Percentiles rank a stretch among this genome's conserved stretches.
Conservation (phyloP, 2,329 filamentous ascomycete genomes). For the Ophiostoma sp. region DNA sequence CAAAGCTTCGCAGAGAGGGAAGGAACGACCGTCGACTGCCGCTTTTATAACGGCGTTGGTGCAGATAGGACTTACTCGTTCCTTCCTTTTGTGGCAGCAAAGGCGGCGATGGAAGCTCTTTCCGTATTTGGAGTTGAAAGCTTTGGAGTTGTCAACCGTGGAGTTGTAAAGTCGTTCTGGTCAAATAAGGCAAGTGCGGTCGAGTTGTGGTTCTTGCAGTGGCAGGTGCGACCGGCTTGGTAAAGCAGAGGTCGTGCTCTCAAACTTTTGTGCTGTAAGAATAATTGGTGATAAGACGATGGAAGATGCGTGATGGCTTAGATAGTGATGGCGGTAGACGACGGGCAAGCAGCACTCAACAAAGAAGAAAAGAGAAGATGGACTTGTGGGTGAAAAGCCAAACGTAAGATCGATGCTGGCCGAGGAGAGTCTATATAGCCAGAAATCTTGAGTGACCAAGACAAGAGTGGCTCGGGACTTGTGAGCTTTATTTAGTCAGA, state of each 20-base stretch:
- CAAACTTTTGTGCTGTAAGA: background rate
- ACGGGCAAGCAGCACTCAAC: background rate
- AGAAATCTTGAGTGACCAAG: slow-evolving; percentile 10
- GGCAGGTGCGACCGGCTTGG: slow-evolving; percentile 10
- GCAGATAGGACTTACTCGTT: slow-evolving; percentile 2
- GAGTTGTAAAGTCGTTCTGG: background rate
- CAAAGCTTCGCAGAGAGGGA: background rate
- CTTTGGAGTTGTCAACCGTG: too few relatives aligned
- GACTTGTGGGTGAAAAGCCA: background rate
- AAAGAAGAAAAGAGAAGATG: background rate
- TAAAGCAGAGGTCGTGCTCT: background rate
- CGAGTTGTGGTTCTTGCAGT: background rate
- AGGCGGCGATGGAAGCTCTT: background rate
- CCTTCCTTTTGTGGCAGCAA: slow-evolving; percentile 9
- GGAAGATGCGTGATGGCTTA: background rate
- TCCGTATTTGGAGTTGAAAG: background rate
- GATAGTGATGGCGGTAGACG: background rate
- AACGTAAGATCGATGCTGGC: background rate
- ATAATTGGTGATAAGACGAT: too few relatives aligned
- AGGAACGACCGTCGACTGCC: background rate
- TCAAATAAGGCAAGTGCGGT: background rate
- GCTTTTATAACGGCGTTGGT: background rate
- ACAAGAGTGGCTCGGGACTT: slow-evolving; percentile 2
- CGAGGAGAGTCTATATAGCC: slow-evolving; percentile 4
- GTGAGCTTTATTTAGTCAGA: background rate